Evolutionary conservation across 441 rosid genomes (phyloP).

Genomic region (Sinapis alba): DNA sequence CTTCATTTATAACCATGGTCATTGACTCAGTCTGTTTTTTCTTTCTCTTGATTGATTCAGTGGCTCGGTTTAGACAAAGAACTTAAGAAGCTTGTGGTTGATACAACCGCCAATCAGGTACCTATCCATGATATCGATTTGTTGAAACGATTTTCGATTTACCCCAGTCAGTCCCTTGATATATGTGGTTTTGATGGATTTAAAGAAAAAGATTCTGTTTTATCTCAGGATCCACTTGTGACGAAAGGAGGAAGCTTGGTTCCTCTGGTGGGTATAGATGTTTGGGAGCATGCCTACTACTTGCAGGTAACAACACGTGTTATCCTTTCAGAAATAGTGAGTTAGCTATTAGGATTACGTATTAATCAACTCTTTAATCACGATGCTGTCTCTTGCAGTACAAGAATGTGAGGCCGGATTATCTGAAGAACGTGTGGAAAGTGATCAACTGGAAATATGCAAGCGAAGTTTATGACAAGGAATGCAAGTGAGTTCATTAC

Average conservation of each 20-base stretch:
- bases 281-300: conserved; percentile 99
- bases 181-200: neutral
- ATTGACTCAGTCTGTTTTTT: neutral
- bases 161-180: too few relatives aligned
- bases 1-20: neutral
- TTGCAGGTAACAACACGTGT: conserved; percentile 64
- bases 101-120: conserved; percentile 96
- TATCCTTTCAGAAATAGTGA: neutral
- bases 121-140: neutral
- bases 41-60: conserved; percentile 41
- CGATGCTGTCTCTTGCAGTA: conserved; percentile 55
- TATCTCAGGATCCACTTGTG: conserved; percentile 81
- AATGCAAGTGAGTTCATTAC: conserved; percentile 46
- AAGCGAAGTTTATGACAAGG: conserved; percentile 60
- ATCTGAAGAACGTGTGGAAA: conserved; percentile 91
- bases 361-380: neutral
- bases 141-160: too few relatives aligned
- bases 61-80: conserved; percentile 96
- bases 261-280: conserved; percentile 94
- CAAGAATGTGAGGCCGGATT: conserved; percentile 95
- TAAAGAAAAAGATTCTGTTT: neutral
- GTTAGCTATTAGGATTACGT: neutral
- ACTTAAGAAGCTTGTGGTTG: conserved; percentile 80
- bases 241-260: conserved; percentile 75
- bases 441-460: conserved; percentile 94